Conservation (phyloP, 768 basidiomycete genomes). For the Tylopilus sp. region DNA sequence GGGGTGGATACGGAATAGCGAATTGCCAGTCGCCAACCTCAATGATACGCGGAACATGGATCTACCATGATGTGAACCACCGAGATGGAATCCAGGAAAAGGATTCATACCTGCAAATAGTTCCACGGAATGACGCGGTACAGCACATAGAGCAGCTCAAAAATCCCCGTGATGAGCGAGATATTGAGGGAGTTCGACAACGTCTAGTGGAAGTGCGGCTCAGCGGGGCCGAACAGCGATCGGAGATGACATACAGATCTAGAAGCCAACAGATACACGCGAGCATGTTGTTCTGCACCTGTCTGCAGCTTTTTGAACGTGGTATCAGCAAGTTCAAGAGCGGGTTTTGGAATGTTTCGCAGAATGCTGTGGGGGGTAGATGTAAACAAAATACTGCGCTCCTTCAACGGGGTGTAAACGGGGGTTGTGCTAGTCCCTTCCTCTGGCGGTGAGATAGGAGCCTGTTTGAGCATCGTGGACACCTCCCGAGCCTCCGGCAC, state of each 20-base stretch:
- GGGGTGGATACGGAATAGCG: conserved; percentile 47
- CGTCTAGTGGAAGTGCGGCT: conserved; percentile 35
- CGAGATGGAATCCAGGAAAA: neutral
- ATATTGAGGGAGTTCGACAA: conserved; percentile 67
- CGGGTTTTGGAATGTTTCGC: conserved; percentile 19
- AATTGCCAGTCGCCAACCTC: conserved; percentile 12
- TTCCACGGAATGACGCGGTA: conserved; percentile 54
- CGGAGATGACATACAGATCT: conserved; percentile 25
- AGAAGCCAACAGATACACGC: conserved; percentile 18
- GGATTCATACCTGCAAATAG: conserved; percentile 35
- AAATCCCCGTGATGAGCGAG: conserved; percentile 49
- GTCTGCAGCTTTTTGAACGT: conserved; percentile 21
- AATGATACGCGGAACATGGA: conserved; percentile 13
- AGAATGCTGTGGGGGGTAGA: conserved; percentile 30
- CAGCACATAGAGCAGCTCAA: conserved; percentile 55
- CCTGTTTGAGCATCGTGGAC: conserved; percentile 49
- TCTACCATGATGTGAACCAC: conserved; percentile 11
- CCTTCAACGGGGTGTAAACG: conserved; percentile 17
- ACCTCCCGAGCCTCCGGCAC: conserved; percentile 47
- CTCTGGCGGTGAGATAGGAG: conserved; percentile 37
- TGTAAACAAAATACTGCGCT: conserved; percentile 10
- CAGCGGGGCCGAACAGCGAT: neutral
- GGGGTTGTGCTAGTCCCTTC: conserved; percentile 6
- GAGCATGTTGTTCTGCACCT: conserved; percentile 17
- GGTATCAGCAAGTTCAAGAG: conserved; percentile 19